Conservation (phyloP, 495 filamentous ascomycete species). For the Penicillium lividum region DNA sequence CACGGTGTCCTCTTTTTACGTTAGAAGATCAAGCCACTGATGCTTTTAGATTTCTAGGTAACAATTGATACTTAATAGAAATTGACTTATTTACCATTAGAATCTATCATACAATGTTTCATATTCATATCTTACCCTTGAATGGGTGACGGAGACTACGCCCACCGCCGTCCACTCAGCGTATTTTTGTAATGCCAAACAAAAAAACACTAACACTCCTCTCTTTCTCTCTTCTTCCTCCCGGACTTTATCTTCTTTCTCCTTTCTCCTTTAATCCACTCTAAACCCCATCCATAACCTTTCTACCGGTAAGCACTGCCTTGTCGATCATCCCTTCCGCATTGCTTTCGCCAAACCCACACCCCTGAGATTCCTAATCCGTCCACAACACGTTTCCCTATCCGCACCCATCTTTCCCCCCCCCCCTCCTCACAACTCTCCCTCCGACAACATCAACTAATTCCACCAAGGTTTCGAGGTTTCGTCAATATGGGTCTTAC, state of each 20-base stretch:
- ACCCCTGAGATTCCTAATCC: slow-evolving; percentile 26
- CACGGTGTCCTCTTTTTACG: slow-evolving; percentile 47
- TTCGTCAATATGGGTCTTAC: slow-evolving; percentile 87
- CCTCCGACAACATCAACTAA: slow-evolving; percentile 22
- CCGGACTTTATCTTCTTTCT: slow-evolving; percentile 7
- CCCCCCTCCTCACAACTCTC: slow-evolving; percentile 14
- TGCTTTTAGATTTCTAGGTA: neutral
- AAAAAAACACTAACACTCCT: slow-evolving; percentile 23
- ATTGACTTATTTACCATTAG: neutral
- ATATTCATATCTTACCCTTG: neutral
- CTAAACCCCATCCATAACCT: slow-evolving; percentile 6
- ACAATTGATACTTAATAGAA: neutral
- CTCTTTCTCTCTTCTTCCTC: slow-evolving; percentile 22
- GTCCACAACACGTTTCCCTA: slow-evolving; percentile 35
- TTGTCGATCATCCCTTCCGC: slow-evolving; percentile 19
- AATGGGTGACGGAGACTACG: slow-evolving; percentile 18
- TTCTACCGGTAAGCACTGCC: slow-evolving; percentile 16
- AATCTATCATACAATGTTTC: too few relatives aligned
- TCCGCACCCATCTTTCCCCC: slow-evolving; percentile 13
- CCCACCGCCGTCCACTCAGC: slow-evolving; percentile 19
- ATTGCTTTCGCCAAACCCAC: slow-evolving; percentile 11
- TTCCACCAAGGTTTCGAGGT: slow-evolving; percentile 28
- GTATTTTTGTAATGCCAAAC: slow-evolving; percentile 30
- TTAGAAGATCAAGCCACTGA: neutral
- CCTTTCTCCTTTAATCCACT: slow-evolving; percentile 19